Evolutionary conservation across 345 rosid genomes (phyloP), one percentile per base, ranked within the genome.

Genomic region (Citrus maxima): DNA sequence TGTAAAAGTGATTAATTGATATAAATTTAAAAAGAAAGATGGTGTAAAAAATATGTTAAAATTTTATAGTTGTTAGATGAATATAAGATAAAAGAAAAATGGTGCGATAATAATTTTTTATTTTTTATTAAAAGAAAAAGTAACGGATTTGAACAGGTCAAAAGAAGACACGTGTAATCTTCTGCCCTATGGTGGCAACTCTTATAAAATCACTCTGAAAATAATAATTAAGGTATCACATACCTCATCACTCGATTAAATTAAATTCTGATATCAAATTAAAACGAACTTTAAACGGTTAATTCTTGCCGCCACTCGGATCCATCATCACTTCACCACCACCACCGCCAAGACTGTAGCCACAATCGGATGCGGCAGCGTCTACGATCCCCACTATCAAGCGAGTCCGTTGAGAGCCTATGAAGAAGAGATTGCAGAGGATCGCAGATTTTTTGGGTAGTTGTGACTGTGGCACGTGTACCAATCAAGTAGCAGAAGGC

Each of bases 341-440:
- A 30, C 54, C 73, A 9, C 75, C 19, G 3, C 27, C 63, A 5
- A 42, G 34, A 69, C 55, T n/a, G 5, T 69, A 22, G 56, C 72
- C 2, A 25, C 34, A 21, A 70, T 28, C 18, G 61, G 27, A 16
- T 70, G 62, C 61, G 40, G 24, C 24, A 38, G 16, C 60, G 61
- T 27, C 19, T 30, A 70, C 16, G 4, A 37, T 21, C 16, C 14
- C n/a, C 24, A 6, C 24, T 28, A 18, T 51, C 56, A 25, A 25
- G 75, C 30, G 1, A 22, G 75, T 60, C 60, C 68, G 22, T 51
- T 61, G 73, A 66, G 51, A 59, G 12, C 65, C 77, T 74, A 91
- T 91, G 95, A 85, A 78, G 77, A 84, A 59, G 73, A 79, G 51
- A 72, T 73, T 87, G 75, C 75, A 77, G 81, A 84, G 83, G 42